Evolutionary conservation across 352 stramenopile genomes (phyloP).

Genomic region (Phytophthora chlamydospora): DNA sequence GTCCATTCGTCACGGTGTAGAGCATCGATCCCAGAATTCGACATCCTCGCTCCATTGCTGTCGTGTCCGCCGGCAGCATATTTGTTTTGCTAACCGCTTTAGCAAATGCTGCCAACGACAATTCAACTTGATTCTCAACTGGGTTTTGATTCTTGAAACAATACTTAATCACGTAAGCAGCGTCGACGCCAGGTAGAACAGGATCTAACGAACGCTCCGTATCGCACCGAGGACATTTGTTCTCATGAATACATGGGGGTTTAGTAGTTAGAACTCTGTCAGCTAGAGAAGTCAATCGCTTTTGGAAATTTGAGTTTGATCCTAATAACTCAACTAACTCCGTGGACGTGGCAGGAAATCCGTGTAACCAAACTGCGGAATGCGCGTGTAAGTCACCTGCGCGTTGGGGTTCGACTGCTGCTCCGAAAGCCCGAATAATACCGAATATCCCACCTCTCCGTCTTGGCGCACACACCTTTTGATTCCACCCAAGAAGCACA

Average conservation of each 20-base stretch:
- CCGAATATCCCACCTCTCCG: constrained; percentile 31
- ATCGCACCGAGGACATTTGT: not conserved
- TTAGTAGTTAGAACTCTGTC: constrained; percentile 1
- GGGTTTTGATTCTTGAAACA: too few relatives aligned
- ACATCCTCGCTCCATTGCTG: too few relatives aligned
- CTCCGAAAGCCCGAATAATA: constrained; percentile 29
- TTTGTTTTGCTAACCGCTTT: too few relatives aligned
- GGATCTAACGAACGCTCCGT: not conserved
- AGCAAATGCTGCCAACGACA: too few relatives aligned
- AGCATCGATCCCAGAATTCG: too few relatives aligned
- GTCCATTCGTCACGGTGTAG: too few relatives aligned
- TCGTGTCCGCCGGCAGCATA: too few relatives aligned
- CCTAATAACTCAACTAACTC: not conserved
- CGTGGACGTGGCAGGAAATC: constrained; percentile 22
- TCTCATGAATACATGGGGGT: not conserved
- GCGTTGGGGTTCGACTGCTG: constrained; percentile 30
- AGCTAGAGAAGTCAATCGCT: not conserved
- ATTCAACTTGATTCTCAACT: too few relatives aligned
- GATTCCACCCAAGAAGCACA: constrained; percentile 22
- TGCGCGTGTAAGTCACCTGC: constrained; percentile 35
- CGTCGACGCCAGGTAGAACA: constrained; percentile 6
- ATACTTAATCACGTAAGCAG: constrained; percentile 21
- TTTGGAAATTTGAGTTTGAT: not conserved
- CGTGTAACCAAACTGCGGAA: constrained; percentile 34
- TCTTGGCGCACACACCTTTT: not conserved